phyloP scores from a whole-genome alignment of 441 rosid species.

The Viola pubescens region DNA sequence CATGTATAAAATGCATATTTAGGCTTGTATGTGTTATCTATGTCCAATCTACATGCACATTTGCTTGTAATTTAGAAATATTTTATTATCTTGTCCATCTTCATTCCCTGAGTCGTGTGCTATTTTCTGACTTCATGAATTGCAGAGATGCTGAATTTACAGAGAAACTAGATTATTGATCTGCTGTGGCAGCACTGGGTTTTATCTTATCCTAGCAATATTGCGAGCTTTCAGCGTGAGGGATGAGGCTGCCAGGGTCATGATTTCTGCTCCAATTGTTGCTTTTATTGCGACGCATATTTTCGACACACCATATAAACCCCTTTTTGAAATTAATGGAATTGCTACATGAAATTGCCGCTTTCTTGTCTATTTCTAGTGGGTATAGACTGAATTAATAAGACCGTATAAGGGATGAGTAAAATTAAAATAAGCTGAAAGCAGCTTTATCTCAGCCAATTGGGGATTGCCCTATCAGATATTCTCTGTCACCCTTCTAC shows the following conservation, averaged over 20 bases:
- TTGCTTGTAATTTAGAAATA: too few species aligned
- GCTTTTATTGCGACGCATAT: conserved; percentile 85
- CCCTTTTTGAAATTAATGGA: neutral
- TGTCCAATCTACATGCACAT: too few species aligned
- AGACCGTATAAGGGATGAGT: neutral
- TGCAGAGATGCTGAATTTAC: conserved; percentile 78
- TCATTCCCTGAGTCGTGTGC: conserved; percentile 8
- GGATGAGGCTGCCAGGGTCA: conserved; percentile 80
- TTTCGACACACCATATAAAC: conserved; percentile 16
- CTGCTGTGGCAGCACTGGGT: conserved; percentile 79
- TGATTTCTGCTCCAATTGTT: conserved; percentile 81
- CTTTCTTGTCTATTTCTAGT: neutral
- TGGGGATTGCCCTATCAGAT: neutral
- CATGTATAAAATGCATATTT: neutral
- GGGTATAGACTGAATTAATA: neutral
- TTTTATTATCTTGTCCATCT: neutral
- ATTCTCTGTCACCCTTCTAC: neutral
- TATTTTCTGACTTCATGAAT: conserved; percentile 16
- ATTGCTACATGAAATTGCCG: neutral
- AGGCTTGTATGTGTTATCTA: neutral
- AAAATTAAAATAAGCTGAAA: neutral
- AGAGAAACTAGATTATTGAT: conserved; percentile 74
- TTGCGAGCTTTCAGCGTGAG: conserved; percentile 63
- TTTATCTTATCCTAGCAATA: conserved; percentile 61
- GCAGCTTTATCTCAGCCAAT: conserved; percentile 5